Base-by-base conservation (phyloP, 2,329 filamentous ascomycete genomes). In the Claviceps pazoutovae region DNA sequence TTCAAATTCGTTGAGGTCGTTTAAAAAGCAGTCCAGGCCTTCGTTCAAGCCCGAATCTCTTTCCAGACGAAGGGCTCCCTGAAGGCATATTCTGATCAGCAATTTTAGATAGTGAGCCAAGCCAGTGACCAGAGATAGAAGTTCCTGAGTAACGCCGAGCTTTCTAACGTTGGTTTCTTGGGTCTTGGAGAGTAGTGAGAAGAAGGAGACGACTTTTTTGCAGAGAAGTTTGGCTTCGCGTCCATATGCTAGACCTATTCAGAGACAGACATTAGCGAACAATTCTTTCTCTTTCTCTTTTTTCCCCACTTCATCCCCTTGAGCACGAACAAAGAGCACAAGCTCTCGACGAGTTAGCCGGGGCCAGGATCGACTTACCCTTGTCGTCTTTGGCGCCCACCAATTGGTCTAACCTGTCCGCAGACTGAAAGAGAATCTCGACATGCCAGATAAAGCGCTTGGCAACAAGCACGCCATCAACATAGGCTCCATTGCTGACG, bases 141-240 rank as follows among this genome's bases (percentile, higher is more conserved):
- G 77, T 66, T 98, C 93, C 66, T 98, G 93, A 8, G 93, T 98
- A 36, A 98, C 93, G 44, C 93, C 93, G 43, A 97, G 80, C 64
- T 96, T 93, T 53, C 88, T 79, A 39, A 87, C 82, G n/a, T 85
- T 87, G 8, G 83, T 88, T 62, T 96, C 90, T 64, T 97, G 91
- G 1, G 90, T 93, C 66, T 95, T 95, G 5, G 91, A 95, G 8
- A 98, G 75, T 17, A 98, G 74, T 13, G 89, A 89, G 66, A 98
- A 98, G 73, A 98, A 98, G 26, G 91, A 88, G 5, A 98, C 93
- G 51, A 98, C 95, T 69, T 98, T 98, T 70, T 98, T 98, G 74
- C 93, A 98, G n/a, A 98, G 79, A 49, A 98, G 76, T 69, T 98
- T 98, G n/a, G 93, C 87, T 71, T 98, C 93, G 61, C 93, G 83